Evolutionary conservation across 306 rosid genomes (phyloP).

Genomic region (Vigna reflexopilosa): DNA sequence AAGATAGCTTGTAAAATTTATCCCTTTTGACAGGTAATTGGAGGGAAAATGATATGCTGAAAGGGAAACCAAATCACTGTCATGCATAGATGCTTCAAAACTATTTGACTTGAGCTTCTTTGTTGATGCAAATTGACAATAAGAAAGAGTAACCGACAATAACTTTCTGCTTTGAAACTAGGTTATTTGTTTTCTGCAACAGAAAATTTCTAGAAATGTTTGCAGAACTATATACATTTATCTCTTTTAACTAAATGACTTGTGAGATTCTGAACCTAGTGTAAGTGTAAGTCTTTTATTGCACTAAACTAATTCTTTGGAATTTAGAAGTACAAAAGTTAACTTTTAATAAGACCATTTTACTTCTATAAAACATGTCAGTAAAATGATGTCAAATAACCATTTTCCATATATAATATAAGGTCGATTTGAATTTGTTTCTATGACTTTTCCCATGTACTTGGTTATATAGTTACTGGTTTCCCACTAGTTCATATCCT

Average conservation of each 20-base stretch:
- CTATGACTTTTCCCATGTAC: neutral
- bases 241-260: too few relatives aligned
- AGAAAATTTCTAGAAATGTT: too few relatives aligned
- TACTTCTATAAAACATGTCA: too few relatives aligned
- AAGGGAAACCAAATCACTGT: constrained; percentile 45
- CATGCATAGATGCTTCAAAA: constrained; percentile 29
- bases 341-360: too few relatives aligned
- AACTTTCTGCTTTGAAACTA: constrained; percentile 23
- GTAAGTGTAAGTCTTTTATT: too few relatives aligned
- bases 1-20: constrained; percentile 39
- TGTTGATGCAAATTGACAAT: constrained; percentile 3
- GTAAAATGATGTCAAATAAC: too few relatives aligned
- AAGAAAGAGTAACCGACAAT: constrained; percentile 31
- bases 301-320: too few relatives aligned
- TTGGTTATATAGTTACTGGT: neutral
- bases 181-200: neutral
- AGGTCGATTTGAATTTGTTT: neutral
- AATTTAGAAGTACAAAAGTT: too few relatives aligned
- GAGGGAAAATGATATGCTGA: constrained; percentile 19
- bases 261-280: too few relatives aligned
- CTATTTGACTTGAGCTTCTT: constrained; percentile 36
- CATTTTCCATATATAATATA: too few relatives aligned
- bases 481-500: constrained; percentile 3
- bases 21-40: constrained; percentile 23
- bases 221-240: too few relatives aligned